Conservation (phyloP, 1,139 yeast genomes). For the Diutina rugosa region DNA sequence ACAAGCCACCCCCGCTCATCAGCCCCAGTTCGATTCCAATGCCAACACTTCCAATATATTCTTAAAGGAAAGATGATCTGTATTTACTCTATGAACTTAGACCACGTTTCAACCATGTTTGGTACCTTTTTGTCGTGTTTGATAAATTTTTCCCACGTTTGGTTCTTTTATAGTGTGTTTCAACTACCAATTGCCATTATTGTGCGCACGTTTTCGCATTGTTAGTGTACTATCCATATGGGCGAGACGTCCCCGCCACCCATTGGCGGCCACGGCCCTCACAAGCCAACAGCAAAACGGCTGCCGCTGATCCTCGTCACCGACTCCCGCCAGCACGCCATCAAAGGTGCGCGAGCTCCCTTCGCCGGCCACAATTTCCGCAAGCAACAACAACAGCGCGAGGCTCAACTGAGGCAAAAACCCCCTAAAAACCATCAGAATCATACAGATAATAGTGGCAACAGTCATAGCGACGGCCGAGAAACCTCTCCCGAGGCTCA, state of each 20-base stretch:
- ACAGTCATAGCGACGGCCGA: background rate
- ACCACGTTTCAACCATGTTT: no score
- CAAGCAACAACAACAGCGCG: conserved; percentile 22
- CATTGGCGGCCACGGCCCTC: background rate
- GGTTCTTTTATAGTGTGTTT: no score
- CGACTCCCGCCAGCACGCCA: conserved; percentile 54
- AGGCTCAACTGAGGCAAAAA: conserved; percentile 6
- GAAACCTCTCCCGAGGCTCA: background rate
- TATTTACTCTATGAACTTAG: no score
- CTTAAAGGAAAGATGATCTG: no score
- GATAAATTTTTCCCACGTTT: no score
- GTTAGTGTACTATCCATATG: background rate
- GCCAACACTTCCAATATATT: no score
- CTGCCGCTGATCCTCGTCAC: conserved; percentile 92
- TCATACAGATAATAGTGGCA: background rate
- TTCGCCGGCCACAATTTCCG: conserved; percentile 55
- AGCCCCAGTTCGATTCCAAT: no score
- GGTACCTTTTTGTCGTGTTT: no score
- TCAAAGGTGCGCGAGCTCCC: conserved; percentile 63
- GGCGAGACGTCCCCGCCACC: background rate
- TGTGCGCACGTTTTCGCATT: no score
- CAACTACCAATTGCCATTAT: no score
- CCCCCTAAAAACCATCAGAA: conserved; percentile 3
- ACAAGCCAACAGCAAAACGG: conserved; percentile 62
- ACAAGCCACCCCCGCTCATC: no score